Evolutionary conservation across 768 basidiomycete genomes (phyloP).

Genomic region (Hortiboletus flavorubellus): DNA sequence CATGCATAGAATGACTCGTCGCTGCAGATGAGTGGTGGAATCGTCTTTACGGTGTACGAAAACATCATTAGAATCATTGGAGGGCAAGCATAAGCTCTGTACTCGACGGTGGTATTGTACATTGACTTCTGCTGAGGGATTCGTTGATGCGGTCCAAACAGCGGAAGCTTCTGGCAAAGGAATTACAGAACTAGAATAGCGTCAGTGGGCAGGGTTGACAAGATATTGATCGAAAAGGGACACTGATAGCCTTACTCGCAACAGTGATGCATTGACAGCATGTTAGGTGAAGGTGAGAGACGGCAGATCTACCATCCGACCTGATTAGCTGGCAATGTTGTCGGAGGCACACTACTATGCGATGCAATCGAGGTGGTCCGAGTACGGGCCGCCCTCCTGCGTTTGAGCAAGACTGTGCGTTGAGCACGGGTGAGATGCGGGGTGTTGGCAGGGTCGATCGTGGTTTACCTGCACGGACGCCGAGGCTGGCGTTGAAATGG

Average conservation of each 20-base stretch:
- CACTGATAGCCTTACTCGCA: constrained; percentile 1
- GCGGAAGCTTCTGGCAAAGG: constrained; percentile 11
- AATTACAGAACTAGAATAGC: constrained; percentile 13
- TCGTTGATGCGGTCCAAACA: constrained; percentile 13
- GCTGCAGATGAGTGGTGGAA: constrained; percentile 83
- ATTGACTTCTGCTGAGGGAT: not conserved
- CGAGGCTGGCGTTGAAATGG: constrained; percentile 11
- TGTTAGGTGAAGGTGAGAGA: constrained; percentile 14
- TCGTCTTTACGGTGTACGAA: constrained; percentile 91
- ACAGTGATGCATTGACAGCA: not conserved
- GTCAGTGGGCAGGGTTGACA: constrained; percentile 22
- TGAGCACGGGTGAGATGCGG: not conserved
- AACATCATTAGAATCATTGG: constrained; percentile 60
- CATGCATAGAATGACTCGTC: not conserved
- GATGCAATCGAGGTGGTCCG: constrained; percentile 17
- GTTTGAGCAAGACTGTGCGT: constrained; percentile 13
- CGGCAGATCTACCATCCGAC: constrained; percentile 18
- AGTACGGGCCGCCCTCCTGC: constrained; percentile 19
- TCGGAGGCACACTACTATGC: too few relatives aligned
- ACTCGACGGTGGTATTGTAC: not conserved
- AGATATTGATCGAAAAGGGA: constrained; percentile 10
- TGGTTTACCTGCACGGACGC: constrained; percentile 13
- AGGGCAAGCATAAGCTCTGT: constrained; percentile 11
- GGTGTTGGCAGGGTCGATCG: not conserved
- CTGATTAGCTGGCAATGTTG: not conserved